Conservation (phyloP, 2,329 filamentous ascomycete species). For the Trichoderma sp. region DNA sequence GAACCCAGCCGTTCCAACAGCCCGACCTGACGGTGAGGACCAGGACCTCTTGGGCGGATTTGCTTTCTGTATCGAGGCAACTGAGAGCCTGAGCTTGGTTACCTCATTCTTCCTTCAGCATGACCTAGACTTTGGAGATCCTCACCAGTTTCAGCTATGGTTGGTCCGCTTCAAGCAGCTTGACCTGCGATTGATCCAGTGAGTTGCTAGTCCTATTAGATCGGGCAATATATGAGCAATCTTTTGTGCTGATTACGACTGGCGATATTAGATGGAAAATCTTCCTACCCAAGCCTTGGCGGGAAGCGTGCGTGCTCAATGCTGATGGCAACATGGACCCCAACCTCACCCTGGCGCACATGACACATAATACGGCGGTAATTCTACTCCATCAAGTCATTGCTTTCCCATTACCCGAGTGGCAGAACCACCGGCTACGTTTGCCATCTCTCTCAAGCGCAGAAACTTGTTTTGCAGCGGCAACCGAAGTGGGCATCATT, state of each 20-base stretch:
- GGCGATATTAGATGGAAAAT: slow-evolving; percentile 39
- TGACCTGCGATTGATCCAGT: slow-evolving; percentile 42
- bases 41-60: background rate
- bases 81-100: background rate
- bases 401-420: slow-evolving; percentile 20
- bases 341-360: slow-evolving; percentile 32
- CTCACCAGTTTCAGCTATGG: slow-evolving; percentile 24
- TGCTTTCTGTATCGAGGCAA: background rate
- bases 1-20: background rate
- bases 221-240: background rate
- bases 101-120: background rate
- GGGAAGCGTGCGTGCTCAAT: slow-evolving; percentile 33
- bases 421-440: background rate
- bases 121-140: background rate
- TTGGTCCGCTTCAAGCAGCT: slow-evolving; percentile 45
- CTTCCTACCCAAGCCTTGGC: slow-evolving; percentile 43
- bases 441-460: background rate
- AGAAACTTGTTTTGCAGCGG: background rate
- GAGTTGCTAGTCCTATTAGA: slow-evolving; percentile 12
- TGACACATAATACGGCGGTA: slow-evolving; percentile 27
- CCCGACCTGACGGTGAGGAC: background rate
- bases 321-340: slow-evolving; percentile 41
- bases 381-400: slow-evolving; percentile 27
- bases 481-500: background rate
- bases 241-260: background rate